These are phyloP conservation scores for Helicostylum pulchrum DNA, from an alignment of 192 early-diverging fungal genomes.

Conservation along the genomic window DNA sequence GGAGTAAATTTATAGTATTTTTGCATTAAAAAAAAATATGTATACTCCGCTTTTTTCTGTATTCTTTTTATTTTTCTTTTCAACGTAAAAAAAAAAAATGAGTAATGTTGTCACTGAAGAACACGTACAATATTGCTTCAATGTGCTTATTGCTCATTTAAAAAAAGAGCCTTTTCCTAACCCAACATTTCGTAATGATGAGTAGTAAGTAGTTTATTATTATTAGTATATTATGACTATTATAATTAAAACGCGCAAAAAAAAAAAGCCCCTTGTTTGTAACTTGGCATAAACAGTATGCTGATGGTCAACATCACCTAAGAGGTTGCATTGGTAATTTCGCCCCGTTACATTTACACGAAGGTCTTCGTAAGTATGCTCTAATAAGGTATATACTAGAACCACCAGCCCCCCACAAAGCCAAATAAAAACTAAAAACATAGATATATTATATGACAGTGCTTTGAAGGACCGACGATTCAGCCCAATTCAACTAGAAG, in stretches of 20 bases:
- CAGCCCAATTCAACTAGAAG: conserved; percentile 62
- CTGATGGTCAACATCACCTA: conserved; percentile 47
- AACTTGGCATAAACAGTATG: conserved; percentile 61
- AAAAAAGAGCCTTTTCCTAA: conserved; percentile 32
- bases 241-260: neutral
- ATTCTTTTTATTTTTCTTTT: conserved; percentile 2
- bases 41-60: neutral
- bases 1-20: conserved; percentile 16
- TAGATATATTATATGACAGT: conserved; percentile 38
- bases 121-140: conserved; percentile 49
- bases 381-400: conserved; percentile 61
- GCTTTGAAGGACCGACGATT: conserved; percentile 86
- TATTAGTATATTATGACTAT: neutral
- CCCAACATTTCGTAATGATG: conserved; percentile 54
- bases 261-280: conserved; percentile 73
- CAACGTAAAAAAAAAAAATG: conserved; percentile 21
- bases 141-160: conserved; percentile 65
- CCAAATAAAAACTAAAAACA: too few relatives aligned
- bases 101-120: conserved; percentile 69
- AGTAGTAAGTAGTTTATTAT: conserved; percentile 51
- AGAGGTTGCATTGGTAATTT: conserved; percentile 97
- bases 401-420: too few relatives aligned
- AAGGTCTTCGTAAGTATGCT: conserved; percentile 78
- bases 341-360: conserved; percentile 58
- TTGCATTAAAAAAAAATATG: too few relatives aligned